phyloP scores from a whole-genome alignment of 1,284 basidiomycete species.

The Dichomitus squalens region DNA sequence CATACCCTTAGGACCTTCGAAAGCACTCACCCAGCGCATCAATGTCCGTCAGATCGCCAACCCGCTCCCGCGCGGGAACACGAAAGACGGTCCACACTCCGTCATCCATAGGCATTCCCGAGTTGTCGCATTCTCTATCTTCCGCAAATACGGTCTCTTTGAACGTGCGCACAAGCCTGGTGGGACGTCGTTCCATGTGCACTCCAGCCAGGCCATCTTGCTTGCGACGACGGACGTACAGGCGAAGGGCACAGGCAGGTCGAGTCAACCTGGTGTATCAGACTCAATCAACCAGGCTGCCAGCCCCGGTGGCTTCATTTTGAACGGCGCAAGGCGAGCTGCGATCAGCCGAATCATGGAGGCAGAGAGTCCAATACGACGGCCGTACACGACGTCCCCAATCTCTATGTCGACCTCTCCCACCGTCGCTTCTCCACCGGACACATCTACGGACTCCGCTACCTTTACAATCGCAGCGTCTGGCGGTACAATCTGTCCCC shows the following conservation, averaged over 20 bases:
- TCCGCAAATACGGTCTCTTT: slow-evolving; percentile 57
- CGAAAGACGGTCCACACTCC: slow-evolving; percentile 56
- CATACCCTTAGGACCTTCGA: slow-evolving; percentile 50
- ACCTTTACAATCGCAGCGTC: slow-evolving; percentile 17
- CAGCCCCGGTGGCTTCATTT: slow-evolving; percentile 27
- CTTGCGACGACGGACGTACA: slow-evolving; percentile 69
- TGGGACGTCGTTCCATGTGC: slow-evolving; percentile 36
- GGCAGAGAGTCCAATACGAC: slow-evolving; percentile 23
- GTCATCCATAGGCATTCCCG: slow-evolving; percentile 81
- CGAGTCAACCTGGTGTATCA: slow-evolving; percentile 6
- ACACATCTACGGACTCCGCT: slow-evolving; percentile 11
- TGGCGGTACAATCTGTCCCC: slow-evolving; percentile 18
- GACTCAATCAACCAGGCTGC: slow-evolving; percentile 28
- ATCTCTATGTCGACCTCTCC: slow-evolving; percentile 21
- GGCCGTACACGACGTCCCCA: slow-evolving; percentile 14
- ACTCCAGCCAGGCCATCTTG: slow-evolving; percentile 52
- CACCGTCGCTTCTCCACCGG: slow-evolving; percentile 18
- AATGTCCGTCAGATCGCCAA: slow-evolving; percentile 59
- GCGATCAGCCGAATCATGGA: slow-evolving; percentile 6
- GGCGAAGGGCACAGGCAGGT: slow-evolving; percentile 5
- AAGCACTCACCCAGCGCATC: slow-evolving; percentile 67
- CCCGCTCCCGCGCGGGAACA: slow-evolving; percentile 43
- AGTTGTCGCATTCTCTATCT: slow-evolving; percentile 73
- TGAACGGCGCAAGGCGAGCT: slow-evolving; percentile 3
- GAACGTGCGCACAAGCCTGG: slow-evolving; percentile 20